phyloP scores from a whole-genome alignment of 2,329 filamentous ascomycete species.

The Cercospora sp. region DNA sequence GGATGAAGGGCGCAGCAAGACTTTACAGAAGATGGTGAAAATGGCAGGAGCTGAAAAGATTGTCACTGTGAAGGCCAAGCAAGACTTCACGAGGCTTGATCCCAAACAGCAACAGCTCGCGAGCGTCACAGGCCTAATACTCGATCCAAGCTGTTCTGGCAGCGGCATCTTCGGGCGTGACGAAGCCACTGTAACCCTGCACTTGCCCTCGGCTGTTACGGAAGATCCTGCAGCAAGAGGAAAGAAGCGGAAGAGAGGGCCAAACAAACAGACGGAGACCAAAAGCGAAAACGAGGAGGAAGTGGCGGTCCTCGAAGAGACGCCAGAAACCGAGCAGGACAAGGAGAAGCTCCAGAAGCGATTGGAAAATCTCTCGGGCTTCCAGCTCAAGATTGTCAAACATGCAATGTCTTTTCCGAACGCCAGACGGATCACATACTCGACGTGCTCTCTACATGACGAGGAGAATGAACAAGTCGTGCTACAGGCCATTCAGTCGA shows the following conservation, averaged over 20 bases:
- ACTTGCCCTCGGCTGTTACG: constrained; percentile 53
- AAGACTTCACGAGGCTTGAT: constrained; percentile 80
- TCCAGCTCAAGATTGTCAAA: constrained; percentile 78
- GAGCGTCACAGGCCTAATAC: constrained; percentile 75
- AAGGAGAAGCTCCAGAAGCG: constrained; percentile 61
- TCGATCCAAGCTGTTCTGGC: constrained; percentile 94
- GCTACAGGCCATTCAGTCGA: constrained; percentile 66
- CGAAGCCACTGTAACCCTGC: constrained; percentile 65
- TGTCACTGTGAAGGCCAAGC: constrained; percentile 68
- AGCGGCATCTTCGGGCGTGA: constrained; percentile 92
- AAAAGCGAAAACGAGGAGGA: constrained; percentile 19
- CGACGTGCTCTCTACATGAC: constrained; percentile 85
- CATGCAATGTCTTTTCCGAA: constrained; percentile 82
- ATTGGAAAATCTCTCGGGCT: constrained; percentile 71
- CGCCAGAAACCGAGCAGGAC: constrained; percentile 45
- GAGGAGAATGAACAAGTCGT: constrained; percentile 91
- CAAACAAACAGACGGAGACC: constrained; percentile 13
- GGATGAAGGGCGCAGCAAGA: constrained; percentile 69
- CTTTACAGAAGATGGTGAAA: constrained; percentile 79
- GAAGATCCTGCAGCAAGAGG: constrained; percentile 22
- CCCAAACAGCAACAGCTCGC: constrained; percentile 62
- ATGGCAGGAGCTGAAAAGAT: constrained; percentile 68
- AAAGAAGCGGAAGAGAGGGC: constrained; percentile 39
- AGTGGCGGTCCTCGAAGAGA: constrained; percentile 25
- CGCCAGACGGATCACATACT: constrained; percentile 79